These are phyloP conservation scores for Thalassiosira delicatula DNA, from an alignment of 352 stramenopile genomes.

Conservation along the genomic window DNA sequence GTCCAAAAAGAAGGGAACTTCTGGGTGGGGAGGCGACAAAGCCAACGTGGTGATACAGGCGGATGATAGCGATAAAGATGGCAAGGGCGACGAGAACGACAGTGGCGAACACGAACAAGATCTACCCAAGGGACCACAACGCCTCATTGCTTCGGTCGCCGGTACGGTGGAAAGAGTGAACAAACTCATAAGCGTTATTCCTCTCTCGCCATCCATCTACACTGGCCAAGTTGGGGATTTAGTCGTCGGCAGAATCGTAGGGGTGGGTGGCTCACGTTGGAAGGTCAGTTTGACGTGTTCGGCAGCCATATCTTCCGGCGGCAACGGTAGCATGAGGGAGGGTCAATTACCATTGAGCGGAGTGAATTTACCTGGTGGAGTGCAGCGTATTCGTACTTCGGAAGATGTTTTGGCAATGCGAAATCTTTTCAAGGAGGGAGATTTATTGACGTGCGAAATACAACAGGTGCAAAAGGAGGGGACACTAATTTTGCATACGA, in stretches of 20 bases:
- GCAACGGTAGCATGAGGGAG: slow-evolving; percentile 67
- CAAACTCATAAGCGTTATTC: slow-evolving; percentile 93
- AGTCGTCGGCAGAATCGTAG: too few relatives aligned
- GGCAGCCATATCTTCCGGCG: slow-evolving; percentile 23
- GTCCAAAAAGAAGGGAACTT: slow-evolving; percentile 28
- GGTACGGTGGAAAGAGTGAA: slow-evolving; percentile 96
- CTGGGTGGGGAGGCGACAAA: slow-evolving; percentile 36
- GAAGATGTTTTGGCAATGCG: slow-evolving; percentile 97
- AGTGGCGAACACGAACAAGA: slow-evolving; percentile 40
- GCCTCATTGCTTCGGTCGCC: slow-evolving; percentile 90
- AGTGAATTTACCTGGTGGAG: slow-evolving; percentile 93
- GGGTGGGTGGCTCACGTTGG: slow-evolving; percentile 93
- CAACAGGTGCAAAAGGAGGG: slow-evolving; percentile 87
- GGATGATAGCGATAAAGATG: slow-evolving; percentile 37
- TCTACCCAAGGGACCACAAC: slow-evolving; percentile 49
- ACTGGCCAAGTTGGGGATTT: too few relatives aligned
- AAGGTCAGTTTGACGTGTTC: slow-evolving; percentile 86
- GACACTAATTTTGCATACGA: slow-evolving; percentile 92
- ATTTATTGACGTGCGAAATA: slow-evolving; percentile 93
- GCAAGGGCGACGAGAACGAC: slow-evolving; percentile 16
- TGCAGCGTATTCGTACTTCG: slow-evolving; percentile 94
- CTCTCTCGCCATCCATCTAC: slow-evolving; percentile 87
- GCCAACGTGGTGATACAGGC: slow-evolving; percentile 45
- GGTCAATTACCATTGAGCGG: slow-evolving; percentile 91
- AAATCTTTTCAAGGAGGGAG: slow-evolving; percentile 92